These are phyloP conservation scores for Pythium dissotocum DNA, from an alignment of 352 stramenopile species.

Conservation along the genomic window DNA sequence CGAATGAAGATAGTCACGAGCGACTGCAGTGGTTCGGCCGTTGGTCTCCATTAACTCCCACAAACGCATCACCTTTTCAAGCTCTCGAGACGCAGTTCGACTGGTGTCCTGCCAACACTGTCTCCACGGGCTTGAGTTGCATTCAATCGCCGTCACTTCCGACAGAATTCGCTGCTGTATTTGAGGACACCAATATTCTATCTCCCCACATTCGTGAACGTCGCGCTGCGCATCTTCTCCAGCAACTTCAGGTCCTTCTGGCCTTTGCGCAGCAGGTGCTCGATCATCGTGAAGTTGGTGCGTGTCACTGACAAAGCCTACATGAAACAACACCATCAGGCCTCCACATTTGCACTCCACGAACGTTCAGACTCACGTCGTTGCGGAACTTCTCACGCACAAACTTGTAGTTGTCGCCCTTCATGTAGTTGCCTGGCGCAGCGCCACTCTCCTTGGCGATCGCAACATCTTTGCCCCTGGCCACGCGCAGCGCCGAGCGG, in stretches of 20 bases:
- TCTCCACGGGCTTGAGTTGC: too few species aligned
- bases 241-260: slow-evolving; percentile 85
- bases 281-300: slow-evolving; percentile 80
- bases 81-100: too few species aligned
- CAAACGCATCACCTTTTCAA: too few species aligned
- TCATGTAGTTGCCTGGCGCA: not conserved
- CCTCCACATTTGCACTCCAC: not conserved
- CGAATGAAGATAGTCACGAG: too few species aligned
- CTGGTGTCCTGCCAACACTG: too few species aligned
- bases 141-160: too few species aligned
- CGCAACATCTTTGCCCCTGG: slow-evolving; percentile 54
- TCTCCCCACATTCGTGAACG: slow-evolving; percentile 46
- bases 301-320: slow-evolving; percentile 57
- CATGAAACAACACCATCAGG: not conserved
- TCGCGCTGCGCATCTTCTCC: slow-evolving; percentile 59
- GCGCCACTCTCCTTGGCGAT: slow-evolving; percentile 25
- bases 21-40: too few species aligned
- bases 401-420: slow-evolving; percentile 41
- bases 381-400: slow-evolving; percentile 78
- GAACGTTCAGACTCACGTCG: slow-evolving; percentile 41
- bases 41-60: too few species aligned
- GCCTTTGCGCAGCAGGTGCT: slow-evolving; percentile 85
- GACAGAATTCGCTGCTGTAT: not conserved
- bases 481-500: slow-evolving; percentile 56
- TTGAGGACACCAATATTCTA: not conserved